Percentiles rank a stretch among this genome's conserved stretches.
Evolutionary conservation across 2,329 filamentous ascomycete genomes (phyloP).

Genomic region (Celoporthe dispersa): DNA sequence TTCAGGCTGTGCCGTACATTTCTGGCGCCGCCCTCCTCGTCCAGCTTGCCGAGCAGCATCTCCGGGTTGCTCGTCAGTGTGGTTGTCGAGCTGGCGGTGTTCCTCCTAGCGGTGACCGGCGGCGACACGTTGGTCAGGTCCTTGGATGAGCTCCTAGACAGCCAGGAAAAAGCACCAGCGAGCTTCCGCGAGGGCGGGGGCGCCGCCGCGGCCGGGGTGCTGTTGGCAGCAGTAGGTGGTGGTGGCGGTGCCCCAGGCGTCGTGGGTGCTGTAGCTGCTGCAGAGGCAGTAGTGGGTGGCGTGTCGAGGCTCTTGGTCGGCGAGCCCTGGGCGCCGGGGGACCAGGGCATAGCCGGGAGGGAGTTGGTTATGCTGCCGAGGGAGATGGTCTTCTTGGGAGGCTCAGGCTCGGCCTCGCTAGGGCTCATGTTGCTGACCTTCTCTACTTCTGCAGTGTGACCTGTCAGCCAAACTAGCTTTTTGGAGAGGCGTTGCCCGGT

Average conservation of each 20-base stretch:
- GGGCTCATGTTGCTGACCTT: constrained; percentile 39
- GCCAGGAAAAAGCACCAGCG: constrained; percentile 85
- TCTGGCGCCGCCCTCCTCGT: constrained; percentile 63
- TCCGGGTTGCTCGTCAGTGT: constrained; percentile 82
- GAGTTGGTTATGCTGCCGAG: constrained; percentile 73
- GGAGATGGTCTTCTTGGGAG: constrained; percentile 62
- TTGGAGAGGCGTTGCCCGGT: neutral
- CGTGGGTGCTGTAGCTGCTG: constrained; percentile 38
- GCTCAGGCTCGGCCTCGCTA: constrained; percentile 37
- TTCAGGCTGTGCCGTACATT: constrained; percentile 66
- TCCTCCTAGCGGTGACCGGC: constrained; percentile 58
- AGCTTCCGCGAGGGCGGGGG: constrained; percentile 67
- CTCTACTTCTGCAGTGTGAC: constrained; percentile 32
- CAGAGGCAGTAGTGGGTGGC: constrained; percentile 37
- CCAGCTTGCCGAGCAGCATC: constrained; percentile 70
- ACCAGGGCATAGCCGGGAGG: constrained; percentile 76
- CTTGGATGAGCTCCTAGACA: constrained; percentile 69
- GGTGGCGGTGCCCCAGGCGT: constrained; percentile 35
- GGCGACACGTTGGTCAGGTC: constrained; percentile 64
- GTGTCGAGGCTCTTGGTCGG: constrained; percentile 46
- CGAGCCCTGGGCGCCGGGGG: constrained; percentile 56
- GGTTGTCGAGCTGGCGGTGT: constrained; percentile 79
- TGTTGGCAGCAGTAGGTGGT: constrained; percentile 32
- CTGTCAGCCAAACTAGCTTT: constrained; percentile 26
- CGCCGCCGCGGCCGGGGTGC: constrained; percentile 40